Evolutionary conservation across 1,139 yeast genomes (phyloP).

Genomic region (Nakaseomyces nivariensis): DNA sequence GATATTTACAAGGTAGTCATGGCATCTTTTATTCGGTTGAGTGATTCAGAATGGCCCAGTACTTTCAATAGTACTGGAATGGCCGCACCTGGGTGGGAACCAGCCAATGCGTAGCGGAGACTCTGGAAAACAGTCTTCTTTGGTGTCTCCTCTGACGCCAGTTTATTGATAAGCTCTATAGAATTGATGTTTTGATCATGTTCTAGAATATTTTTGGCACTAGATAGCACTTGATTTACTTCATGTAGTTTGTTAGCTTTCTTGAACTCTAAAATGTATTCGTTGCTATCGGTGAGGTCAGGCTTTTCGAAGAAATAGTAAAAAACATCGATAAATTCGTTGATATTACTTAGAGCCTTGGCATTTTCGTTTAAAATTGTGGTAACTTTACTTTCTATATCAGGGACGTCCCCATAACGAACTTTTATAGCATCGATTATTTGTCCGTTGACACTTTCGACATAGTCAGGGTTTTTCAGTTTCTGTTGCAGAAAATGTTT

Average conservation of each 20-base stretch:
- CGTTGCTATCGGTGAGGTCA: slow-evolving; percentile 21
- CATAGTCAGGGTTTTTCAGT: slow-evolving; percentile 26
- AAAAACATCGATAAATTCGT: slow-evolving; percentile 40
- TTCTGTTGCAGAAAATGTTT: slow-evolving; percentile 46
- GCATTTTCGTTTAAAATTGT: slow-evolving; percentile 22
- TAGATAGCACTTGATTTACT: neutral
- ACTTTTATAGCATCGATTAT: slow-evolving; percentile 6
- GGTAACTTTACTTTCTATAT: slow-evolving; percentile 12
- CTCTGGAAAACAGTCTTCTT: slow-evolving; percentile 50
- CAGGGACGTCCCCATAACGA: slow-evolving; percentile 8
- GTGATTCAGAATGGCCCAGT: slow-evolving; percentile 42
- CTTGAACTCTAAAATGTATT: slow-evolving; percentile 15
- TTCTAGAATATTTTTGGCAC: slow-evolving; percentile 10
- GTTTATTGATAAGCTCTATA: slow-evolving; percentile 15
- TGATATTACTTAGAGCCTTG: slow-evolving; percentile 37
- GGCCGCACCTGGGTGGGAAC: slow-evolving; percentile 60
- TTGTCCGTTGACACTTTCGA: neutral
- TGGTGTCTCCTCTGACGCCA: slow-evolving; percentile 14
- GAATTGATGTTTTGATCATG: slow-evolving; percentile 11
- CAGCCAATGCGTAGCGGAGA: slow-evolving; percentile 64
- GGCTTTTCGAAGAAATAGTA: slow-evolving; percentile 42
- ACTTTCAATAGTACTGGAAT: slow-evolving; percentile 50
- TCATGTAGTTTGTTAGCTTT: neutral
- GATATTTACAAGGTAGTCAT: slow-evolving; percentile 4
- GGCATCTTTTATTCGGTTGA: slow-evolving; percentile 32